These are phyloP conservation scores for Oenanthe sinensis DNA, from an alignment of 129 eudicot species.

Conservation along the genomic window DNA sequence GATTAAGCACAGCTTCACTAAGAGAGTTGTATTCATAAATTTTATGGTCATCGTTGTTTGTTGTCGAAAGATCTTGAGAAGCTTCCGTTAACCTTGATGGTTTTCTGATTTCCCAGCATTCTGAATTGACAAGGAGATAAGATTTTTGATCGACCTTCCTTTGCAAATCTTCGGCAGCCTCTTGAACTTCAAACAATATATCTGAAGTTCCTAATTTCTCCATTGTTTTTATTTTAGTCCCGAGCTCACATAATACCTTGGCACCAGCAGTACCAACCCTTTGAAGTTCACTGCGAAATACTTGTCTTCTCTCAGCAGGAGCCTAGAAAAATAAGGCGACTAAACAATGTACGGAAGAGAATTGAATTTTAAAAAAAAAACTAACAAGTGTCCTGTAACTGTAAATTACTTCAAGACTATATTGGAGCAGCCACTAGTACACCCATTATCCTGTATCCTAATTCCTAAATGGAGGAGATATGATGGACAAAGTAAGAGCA, in stretches of 20 bases:
- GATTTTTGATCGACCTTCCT: conserved; percentile 60
- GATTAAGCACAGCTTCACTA: conserved; percentile 47
- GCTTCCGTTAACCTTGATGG: conserved; percentile 25
- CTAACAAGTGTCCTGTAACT: not conserved
- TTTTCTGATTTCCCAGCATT: conserved; percentile 59
- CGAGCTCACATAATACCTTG: conserved; percentile 56
- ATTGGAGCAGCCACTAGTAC: not conserved
- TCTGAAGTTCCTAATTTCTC: conserved; percentile 43
- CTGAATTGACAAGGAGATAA: conserved; percentile 63
- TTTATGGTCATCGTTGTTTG: conserved; percentile 14
- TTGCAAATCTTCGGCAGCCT: conserved; percentile 74
- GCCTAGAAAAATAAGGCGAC: conserved; percentile 36
- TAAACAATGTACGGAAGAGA: not conserved
- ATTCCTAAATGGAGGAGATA: not conserved
- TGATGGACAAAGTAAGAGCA: not conserved
- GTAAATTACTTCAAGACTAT: not conserved
- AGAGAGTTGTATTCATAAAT: conserved; percentile 34
- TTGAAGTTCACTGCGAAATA: conserved; percentile 54
- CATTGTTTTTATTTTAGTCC: conserved; percentile 62
- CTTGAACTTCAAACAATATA: conserved; percentile 52
- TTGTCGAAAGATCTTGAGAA: conserved; percentile 22
- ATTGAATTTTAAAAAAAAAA: not conserved
- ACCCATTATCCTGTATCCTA: not conserved
- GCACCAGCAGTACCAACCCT: conserved; percentile 74
- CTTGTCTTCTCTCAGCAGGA: conserved; percentile 72